Base-by-base conservation (phyloP, 441 rosid genomes). In the Adansonia grandidieri region DNA sequence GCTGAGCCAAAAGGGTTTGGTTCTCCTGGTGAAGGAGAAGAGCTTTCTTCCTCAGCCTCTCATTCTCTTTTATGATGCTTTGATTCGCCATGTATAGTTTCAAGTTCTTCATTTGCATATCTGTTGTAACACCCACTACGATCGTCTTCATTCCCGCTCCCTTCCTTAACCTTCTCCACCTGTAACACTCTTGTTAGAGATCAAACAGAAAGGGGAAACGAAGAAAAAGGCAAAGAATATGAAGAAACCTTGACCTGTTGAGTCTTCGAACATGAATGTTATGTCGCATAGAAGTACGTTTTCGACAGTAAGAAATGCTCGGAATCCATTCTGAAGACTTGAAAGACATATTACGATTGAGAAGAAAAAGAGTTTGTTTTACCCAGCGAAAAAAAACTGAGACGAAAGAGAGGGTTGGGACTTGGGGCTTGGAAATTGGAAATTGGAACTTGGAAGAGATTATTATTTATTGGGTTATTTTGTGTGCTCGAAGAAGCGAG, bases 11-110 rank as follows among this genome's bases (percentile, higher is more conserved):
- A 76, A 95, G 86, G 75, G 79, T 82, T 80, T 86, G 86, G 79
- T 95, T 95, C 85, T 95, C 98, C 83, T 89, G 88, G 22, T 71
- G 84, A 28, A 93, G 98, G 74, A 91, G 87, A 76, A 80, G 50
- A 56, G 93, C 97, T 90, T 88, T 91, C 82, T 82, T 86, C 85
- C 84, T 89, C 67, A 95, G 87, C 88, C 83, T 89, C 84, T 95
- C 89, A 13, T 95, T 95, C 85, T 90, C 94, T 86, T 83, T 79
- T 4, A 90, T 82, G 70, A 95, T 91, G 78, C 83, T 87, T 76
- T 85, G 88, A 79, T 95, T 95, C 92, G 86, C 84, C 84, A 87
- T 74, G 83, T 87, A 89, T 74, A 95, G 89, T 83, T 79, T 90
- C 86, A 91, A 50, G 85, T 95, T 95, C 75, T 78, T 85, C 68